Evolutionary conservation across 2,329 filamentous ascomycete species (phyloP), one percentile per base, ranked within the genome.

Genomic region (Dryadomyces quercivorus): DNA sequence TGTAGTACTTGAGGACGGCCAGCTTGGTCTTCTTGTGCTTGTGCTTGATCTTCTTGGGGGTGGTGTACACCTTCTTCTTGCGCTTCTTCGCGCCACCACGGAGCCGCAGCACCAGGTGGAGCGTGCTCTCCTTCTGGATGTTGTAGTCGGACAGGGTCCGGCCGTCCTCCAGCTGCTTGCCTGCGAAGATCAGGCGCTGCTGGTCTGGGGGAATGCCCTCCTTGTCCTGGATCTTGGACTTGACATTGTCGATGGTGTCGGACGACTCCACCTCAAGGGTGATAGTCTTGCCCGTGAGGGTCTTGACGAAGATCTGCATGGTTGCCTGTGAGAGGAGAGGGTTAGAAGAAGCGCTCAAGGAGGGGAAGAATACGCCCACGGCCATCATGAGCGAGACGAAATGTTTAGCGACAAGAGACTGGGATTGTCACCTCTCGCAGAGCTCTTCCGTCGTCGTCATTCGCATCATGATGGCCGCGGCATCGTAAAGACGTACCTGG

Each of bases 21-120:
- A 98, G 81, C 87, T 98, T 98, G 85, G 88, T 95, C 92, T 98
- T 98, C 90, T 97, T 98, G 82, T 90, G 87, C 91, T 98, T 98
- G 86, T 98, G 93, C 93, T 98, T 98, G 87, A 98, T 98, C 90
- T 98, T 98, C 91, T 98, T 98, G 75, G 93, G 93, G 70, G 93
- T 98, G 74, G 89, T 97, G 88, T 98, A 98, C 67, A 98, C 93
- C 91, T 98, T 98, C 90, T 95, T 95, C 89, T 98, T 98, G 77
- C 94, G 85, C 88, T 97, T 96, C 90, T 98, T 98, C 72, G 76
- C 91, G 76, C 92, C 93, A 82, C 93, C 93, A 83, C 92, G 93
- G 60, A 98, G 90, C 72, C 93, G 89, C 67, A 98, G 86, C 68
- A 98, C 93, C 67, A 97, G 80, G 79, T 98, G 93, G 64, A 98